Evolutionary conservation across 1,284 basidiomycete genomes (phyloP).

Genomic region (Chiua sp.): DNA sequence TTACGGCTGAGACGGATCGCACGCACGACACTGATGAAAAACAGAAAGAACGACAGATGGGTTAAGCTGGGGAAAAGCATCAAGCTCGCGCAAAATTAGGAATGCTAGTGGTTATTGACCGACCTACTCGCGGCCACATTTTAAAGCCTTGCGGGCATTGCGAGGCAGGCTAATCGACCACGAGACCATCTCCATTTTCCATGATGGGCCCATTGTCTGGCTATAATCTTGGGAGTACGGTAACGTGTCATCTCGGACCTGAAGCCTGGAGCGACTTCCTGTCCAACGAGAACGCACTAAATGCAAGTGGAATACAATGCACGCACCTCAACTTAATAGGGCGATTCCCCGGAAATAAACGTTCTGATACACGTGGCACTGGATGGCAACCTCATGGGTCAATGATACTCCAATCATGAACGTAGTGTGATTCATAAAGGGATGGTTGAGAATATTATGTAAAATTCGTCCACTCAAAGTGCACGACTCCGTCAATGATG

Average conservation of each 20-base stretch:
- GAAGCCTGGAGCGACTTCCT: neutral
- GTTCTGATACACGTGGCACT: neutral
- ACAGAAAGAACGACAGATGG: neutral
- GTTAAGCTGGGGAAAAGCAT: slow-evolving; percentile 13
- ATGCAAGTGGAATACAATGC: neutral
- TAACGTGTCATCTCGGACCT: neutral
- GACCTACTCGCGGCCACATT: neutral
- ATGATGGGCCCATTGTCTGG: neutral
- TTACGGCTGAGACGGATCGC: slow-evolving; percentile 7
- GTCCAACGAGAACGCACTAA: neutral
- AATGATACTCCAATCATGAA: neutral
- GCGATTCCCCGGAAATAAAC: slow-evolving; percentile 3
- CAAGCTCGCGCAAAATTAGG: neutral
- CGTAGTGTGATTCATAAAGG: neutral
- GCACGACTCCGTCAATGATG: neutral
- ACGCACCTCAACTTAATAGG: neutral
- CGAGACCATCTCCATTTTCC: neutral
- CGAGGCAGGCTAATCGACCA: neutral
- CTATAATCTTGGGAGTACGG: neutral
- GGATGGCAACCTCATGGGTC: neutral
- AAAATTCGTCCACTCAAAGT: neutral
- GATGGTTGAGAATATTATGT: neutral
- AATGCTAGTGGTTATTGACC: too few species aligned
- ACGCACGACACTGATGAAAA: neutral
- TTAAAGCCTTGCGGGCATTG: neutral